phyloP scores from a whole-genome alignment of 371 early-diverging fungal species.

The Mucor mucedo region DNA sequence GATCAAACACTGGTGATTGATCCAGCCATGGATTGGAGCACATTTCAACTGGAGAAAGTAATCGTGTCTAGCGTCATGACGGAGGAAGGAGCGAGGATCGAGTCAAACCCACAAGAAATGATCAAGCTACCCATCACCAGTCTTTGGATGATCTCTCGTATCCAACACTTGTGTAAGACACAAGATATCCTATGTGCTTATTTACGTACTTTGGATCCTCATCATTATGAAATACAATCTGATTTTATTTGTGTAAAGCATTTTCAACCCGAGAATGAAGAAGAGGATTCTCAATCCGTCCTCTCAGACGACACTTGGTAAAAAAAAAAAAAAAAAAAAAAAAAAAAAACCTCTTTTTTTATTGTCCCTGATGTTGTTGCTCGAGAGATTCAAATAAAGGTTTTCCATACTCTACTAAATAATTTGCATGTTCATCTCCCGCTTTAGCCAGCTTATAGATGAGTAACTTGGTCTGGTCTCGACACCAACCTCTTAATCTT shows the following conservation, averaged over 20 bases:
- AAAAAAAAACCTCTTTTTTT: neutral
- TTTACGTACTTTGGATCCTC: neutral
- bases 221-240: neutral
- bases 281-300: too few species aligned
- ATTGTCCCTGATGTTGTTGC: neutral
- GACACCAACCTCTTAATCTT: conserved; percentile 45
- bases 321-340: neutral
- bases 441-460: conserved; percentile 27
- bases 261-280: too few species aligned
- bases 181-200: conserved; percentile 10
- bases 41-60: conserved; percentile 6
- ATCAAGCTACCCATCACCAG: conserved; percentile 16
- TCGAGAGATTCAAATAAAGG: conserved; percentile 25
- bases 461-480: conserved; percentile 26
- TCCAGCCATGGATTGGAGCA: conserved; percentile 14
- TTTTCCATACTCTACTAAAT: conserved; percentile 38
- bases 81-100: too few species aligned
- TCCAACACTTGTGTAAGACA: conserved; percentile 40
- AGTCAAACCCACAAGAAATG: conserved; percentile 9
- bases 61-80: neutral
- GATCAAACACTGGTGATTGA: conserved; percentile 6
- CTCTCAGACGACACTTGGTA: too few species aligned
- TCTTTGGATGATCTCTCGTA: conserved; percentile 38
- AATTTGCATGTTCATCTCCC: conserved; percentile 38
- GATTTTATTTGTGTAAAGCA: too few species aligned